Evolutionary conservation across 2,329 filamentous ascomycete species (phyloP).

Genomic region (Pseudocercospora macadamiae): DNA sequence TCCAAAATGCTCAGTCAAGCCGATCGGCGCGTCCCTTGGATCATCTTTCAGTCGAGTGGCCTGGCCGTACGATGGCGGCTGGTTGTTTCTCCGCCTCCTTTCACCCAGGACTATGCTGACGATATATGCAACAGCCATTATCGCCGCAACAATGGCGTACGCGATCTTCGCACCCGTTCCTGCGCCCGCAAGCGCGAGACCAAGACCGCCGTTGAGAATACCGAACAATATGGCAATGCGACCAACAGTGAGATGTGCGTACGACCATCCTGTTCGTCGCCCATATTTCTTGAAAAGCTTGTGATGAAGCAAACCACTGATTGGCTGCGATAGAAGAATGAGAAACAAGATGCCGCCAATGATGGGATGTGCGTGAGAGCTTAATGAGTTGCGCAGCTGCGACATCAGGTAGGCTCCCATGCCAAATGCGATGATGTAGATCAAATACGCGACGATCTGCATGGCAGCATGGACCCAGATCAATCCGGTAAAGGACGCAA

Average conservation of each 20-base stretch:
- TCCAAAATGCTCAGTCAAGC: neutral
- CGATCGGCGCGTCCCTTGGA: neutral
- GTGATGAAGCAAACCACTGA: slow-evolving; percentile 58
- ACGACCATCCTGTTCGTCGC: slow-evolving; percentile 50
- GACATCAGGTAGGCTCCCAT: slow-evolving; percentile 57
- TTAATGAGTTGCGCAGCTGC: slow-evolving; percentile 41
- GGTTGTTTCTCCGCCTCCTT: slow-evolving; percentile 21
- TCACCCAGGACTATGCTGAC: slow-evolving; percentile 36
- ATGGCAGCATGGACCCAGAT: slow-evolving; percentile 52
- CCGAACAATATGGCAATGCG: slow-evolving; percentile 52
- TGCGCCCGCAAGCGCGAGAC: slow-evolving; percentile 51
- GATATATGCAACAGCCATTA: slow-evolving; percentile 51
- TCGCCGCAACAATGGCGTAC: slow-evolving; percentile 53
- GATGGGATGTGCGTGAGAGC: slow-evolving; percentile 51
- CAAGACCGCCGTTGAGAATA: slow-evolving; percentile 60
- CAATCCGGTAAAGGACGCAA: slow-evolving; percentile 48
- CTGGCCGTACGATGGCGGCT: slow-evolving; percentile 10
- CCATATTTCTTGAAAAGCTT: slow-evolving; percentile 52
- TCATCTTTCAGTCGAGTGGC: neutral
- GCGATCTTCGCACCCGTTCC: slow-evolving; percentile 37
- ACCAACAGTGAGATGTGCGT: slow-evolving; percentile 39
- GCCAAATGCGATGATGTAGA: slow-evolving; percentile 55
- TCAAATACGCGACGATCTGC: slow-evolving; percentile 53
- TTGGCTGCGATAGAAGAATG: slow-evolving; percentile 58
- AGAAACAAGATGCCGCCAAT: slow-evolving; percentile 57